phyloP scores from a whole-genome alignment of 208 protist species.

The Wallacemonas sp. region DNA sequence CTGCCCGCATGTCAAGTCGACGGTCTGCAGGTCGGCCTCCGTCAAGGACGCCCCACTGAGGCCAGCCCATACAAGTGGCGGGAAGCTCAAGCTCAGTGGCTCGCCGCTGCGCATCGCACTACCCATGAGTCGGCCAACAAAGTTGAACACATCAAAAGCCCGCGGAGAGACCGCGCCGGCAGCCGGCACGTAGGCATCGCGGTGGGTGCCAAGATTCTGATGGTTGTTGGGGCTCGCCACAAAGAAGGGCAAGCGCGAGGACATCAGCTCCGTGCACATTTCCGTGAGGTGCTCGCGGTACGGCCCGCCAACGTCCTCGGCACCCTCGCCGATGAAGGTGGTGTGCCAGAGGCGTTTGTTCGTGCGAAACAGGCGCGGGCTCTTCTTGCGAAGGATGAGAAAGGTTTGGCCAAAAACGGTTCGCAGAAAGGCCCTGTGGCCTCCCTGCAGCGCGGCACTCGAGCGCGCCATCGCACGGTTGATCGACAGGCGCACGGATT shows the following conservation, averaged over 20 bases:
- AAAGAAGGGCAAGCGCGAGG: slow-evolving; percentile 78
- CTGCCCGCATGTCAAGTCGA: slow-evolving; percentile 87
- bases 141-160: slow-evolving; percentile 80
- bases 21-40: slow-evolving; percentile 68
- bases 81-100: slow-evolving; percentile 90
- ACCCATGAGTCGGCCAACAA: slow-evolving; percentile 95
- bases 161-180: slow-evolving; percentile 52
- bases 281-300: slow-evolving; percentile 92
- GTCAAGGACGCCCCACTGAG: slow-evolving; percentile 74
- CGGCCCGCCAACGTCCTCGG: slow-evolving; percentile 93
- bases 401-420: slow-evolving; percentile 93
- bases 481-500: slow-evolving; percentile 83
- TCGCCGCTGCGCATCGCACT: slow-evolving; percentile 90
- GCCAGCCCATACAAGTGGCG: slow-evolving; percentile 92
- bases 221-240: slow-evolving; percentile 90
- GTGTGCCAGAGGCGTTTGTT: slow-evolving; percentile 89
- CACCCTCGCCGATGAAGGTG: slow-evolving; percentile 91
- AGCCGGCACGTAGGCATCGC: slow-evolving; percentile 89
- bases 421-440: slow-evolving; percentile 42
- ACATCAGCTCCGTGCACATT: slow-evolving; percentile 93
- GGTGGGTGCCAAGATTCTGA: slow-evolving; percentile 82
- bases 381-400: slow-evolving; percentile 55
- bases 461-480: slow-evolving; percentile 65
- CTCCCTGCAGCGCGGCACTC: background rate
- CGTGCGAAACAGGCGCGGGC: slow-evolving; percentile 82